A percentile compares a stretch with the other conserved stretches of the same genome.
phyloP scores from a whole-genome alignment of 179 eudicot species.

The Patellifolia procumbens region DNA sequence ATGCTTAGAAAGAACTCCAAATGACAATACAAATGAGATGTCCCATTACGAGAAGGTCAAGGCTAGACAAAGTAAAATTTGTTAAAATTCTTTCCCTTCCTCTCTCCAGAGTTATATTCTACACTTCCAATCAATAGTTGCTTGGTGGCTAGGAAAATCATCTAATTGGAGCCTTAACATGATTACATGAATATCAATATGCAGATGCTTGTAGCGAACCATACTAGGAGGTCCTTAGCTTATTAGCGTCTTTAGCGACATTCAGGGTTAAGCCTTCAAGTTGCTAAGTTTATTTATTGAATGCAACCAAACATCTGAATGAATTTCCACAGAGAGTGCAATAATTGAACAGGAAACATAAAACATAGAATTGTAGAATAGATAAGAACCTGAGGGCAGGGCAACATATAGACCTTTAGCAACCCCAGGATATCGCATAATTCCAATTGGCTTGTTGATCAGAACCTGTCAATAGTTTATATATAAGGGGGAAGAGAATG shows the following conservation, averaged over 20 bases:
- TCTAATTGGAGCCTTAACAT: background rate
- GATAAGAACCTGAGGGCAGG: slow-evolving; percentile 63
- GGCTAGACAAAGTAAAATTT: background rate
- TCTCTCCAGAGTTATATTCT: background rate
- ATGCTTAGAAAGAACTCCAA: background rate
- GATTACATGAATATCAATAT: background rate
- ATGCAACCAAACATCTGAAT: background rate
- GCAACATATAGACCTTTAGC: slow-evolving; percentile 96
- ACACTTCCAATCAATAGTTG: background rate
- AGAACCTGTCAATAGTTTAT: slow-evolving; percentile 45
- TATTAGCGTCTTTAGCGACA: background rate
- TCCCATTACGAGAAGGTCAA: background rate
- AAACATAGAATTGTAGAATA: background rate
- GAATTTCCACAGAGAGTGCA: background rate
- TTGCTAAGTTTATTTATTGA: background rate
- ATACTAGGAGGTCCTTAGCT: background rate
- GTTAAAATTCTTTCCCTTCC: background rate
- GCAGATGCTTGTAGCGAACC: background rate
- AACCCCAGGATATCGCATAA: slow-evolving; percentile 80
- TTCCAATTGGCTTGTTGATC: slow-evolving; percentile 83
- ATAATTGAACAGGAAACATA: background rate
- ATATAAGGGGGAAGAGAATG: background rate
- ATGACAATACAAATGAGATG: background rate
- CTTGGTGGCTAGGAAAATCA: background rate
- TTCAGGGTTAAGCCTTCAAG: background rate